Base-by-base conservation (phyloP, 1,284 basidiomycete genomes). In the Melampsora americana region DNA sequence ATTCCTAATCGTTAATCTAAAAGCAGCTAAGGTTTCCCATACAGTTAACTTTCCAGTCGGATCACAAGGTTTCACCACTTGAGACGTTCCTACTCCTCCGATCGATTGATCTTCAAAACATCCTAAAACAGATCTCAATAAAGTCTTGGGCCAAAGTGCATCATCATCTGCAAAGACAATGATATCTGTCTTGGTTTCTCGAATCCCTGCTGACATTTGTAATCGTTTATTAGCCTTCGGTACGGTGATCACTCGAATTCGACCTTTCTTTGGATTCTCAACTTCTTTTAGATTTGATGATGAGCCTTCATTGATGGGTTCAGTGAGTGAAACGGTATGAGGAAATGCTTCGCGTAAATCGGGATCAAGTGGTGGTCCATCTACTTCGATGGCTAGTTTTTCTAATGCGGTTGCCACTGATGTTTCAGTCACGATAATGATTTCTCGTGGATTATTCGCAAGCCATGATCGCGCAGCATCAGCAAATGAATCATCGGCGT, bases 131-230 rank as follows among this genome's bases (percentile, higher is more conserved):
- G 89, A 91, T 0, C 91, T 90, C 11, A 95, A 85, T 78, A 95
- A 87, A 1, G 90, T 92, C 0, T 92, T 89, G 0, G 93, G 93
- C 93, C 93, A 95, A 81, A 95, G 93, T 65, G 93, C 92, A 83
- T 95, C 92, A 82, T 95, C 93, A 82, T 95, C 93, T 4, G 92
- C 92, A 80, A 95, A 95, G n/a, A 95, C 89, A 82, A 95, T 93
- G 83, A 95, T 94, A 82, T 95, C 93, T 1, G 93, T 94, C 0
- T 89, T 90, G 32, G 89, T 90, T 83, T 92, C 89, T 82, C 90
- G 90, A 83, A 95, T 93, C 18, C 92, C 92, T 80, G 94, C 91
- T 77, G 88, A 86, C 92, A 95, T 95, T 84, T 95, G 92, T 35
- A 94, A 85, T 16, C 92, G 89, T 83, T 95, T 95, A 86, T 95